Evolutionary conservation across 768 basidiomycete species (phyloP).

Genomic region (Calocera viscosa): DNA sequence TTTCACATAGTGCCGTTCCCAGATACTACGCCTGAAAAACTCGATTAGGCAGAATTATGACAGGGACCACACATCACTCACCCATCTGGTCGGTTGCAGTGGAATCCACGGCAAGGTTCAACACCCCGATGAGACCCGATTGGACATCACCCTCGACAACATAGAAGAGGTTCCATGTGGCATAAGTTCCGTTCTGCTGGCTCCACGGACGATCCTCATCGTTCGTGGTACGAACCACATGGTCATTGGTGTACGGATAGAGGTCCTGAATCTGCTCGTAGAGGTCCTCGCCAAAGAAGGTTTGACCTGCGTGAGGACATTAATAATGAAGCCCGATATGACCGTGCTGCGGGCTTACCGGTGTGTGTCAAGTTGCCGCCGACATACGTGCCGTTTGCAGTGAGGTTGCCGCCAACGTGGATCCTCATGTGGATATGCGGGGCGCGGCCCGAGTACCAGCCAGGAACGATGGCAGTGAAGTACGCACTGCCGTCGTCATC

Average conservation of each 20-base stretch:
- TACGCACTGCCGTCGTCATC: slow-evolving; percentile 7
- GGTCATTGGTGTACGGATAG: background rate
- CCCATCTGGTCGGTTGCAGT: background rate
- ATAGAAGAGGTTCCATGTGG: slow-evolving; percentile 11
- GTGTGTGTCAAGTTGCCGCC: slow-evolving; percentile 14
- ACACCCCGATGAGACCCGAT: slow-evolving; percentile 10
- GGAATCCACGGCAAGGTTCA: slow-evolving; percentile 7
- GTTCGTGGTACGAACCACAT: slow-evolving; percentile 8
- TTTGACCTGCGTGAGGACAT: background rate
- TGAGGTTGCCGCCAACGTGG: slow-evolving; percentile 11
- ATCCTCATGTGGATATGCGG: slow-evolving; percentile 11
- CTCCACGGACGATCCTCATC: slow-evolving; percentile 9
- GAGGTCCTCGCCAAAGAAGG: slow-evolving; percentile 11
- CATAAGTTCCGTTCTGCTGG: slow-evolving; percentile 1
- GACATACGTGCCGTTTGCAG: slow-evolving; percentile 12
- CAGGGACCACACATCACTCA: background rate
- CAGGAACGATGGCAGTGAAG: slow-evolving; percentile 10
- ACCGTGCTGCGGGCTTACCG: background rate
- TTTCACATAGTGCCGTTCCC: background rate
- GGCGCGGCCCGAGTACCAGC: slow-evolving; percentile 12
- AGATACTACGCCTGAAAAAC: background rate
- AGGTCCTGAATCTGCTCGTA: slow-evolving; percentile 6
- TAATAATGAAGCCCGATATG: background rate
- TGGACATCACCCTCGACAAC: slow-evolving; percentile 11
- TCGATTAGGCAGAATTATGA: background rate